phyloP scores from a whole-genome alignment of 495 filamentous ascomycete genomes.

The Hypomontagnella monticulosa region DNA sequence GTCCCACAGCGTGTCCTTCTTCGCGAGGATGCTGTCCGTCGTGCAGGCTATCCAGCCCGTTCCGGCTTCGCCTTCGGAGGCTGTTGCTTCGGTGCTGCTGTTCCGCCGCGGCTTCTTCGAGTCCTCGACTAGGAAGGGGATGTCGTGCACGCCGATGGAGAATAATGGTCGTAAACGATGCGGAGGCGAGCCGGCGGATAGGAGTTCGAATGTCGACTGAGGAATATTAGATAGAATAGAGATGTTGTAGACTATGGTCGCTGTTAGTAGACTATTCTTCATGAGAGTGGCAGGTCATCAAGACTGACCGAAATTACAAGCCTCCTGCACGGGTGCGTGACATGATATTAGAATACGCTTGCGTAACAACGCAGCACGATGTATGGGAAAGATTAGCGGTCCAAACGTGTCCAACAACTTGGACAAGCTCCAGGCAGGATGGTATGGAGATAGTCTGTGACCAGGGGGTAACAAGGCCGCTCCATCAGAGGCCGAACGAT shows the following conservation, averaged over 20 bases:
- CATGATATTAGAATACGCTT: slow-evolving; percentile 87
- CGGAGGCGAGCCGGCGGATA: slow-evolving; percentile 67
- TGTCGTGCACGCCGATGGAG: slow-evolving; percentile 91
- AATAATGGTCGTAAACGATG: slow-evolving; percentile 85
- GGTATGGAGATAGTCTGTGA: slow-evolving; percentile 77
- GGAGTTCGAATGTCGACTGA: slow-evolving; percentile 67
- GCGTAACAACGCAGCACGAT: slow-evolving; percentile 86
- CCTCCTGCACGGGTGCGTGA: slow-evolving; percentile 82
- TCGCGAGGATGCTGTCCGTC: slow-evolving; percentile 87
- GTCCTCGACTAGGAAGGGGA: slow-evolving; percentile 74
- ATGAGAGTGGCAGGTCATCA: not conserved
- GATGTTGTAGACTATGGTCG: slow-evolving; percentile 80
- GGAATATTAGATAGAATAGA: slow-evolving; percentile 87
- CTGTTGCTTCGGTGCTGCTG: slow-evolving; percentile 25
- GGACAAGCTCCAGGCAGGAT: slow-evolving; percentile 85
- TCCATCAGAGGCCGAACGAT: slow-evolving; percentile 69
- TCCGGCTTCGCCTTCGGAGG: slow-evolving; percentile 57
- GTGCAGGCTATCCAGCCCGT: slow-evolving; percentile 92
- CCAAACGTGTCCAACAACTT: slow-evolving; percentile 84
- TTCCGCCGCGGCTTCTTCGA: slow-evolving; percentile 51
- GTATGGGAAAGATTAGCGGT: slow-evolving; percentile 88
- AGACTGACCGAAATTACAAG: slow-evolving; percentile 84
- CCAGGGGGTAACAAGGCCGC: slow-evolving; percentile 70
- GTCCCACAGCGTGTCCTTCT: slow-evolving; percentile 88
- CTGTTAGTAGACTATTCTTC: slow-evolving; percentile 15